Base-by-base conservation (phyloP, 768 basidiomycete genomes). In the Boletus rubroflammeus region DNA sequence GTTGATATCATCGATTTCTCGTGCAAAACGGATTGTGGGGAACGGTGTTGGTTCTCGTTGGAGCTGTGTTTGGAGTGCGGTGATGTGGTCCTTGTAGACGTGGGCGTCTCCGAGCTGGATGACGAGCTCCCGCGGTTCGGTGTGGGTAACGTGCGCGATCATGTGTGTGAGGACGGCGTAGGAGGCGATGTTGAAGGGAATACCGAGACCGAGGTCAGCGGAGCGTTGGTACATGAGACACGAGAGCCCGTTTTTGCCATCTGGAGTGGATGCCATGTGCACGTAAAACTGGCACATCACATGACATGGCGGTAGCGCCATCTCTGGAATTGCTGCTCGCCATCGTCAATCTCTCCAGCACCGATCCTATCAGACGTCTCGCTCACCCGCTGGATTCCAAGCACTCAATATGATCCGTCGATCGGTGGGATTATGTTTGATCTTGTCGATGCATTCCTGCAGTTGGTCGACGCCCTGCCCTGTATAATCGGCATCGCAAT, bases 271-370 rank as follows among this genome's bases (percentile, higher is more conserved):
- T 0, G 96, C 90, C 34, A 96, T 85, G 66, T 93, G 88, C 34
- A 99, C 96, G 76, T 93, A 98, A 79, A 99, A 99, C 68, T 99
- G 97, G 74, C 94, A 98, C 72, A 98, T 87, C 84, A 98, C 88
- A 73, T 98, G 97, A 72, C 97, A 99, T 0, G 97, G 97, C 0
- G 97, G 97, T 0, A 99, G 83, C 0, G 97, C 97, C 97, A 98
- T 99, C 36, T 81, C 78, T 0, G 86, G 83, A 25, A 99, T 89
- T 72, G 97, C 96, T 98, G 11, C n/a, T 6, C 19, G 9, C 17
- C 25, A 3, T 11, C 25, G 10, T 61, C 47, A 61, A 19, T 17
- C 7, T 5, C 17, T 0, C 17, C 21, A 2, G 14, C 35, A 2
- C 13, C 6, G 6, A 13, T 26, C 1, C 3, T 3, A 55, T 21